Evolutionary conservation across 176 grass and related monocot genomes (phyloP).

Genomic region (Tillandsia fasciculata): DNA sequence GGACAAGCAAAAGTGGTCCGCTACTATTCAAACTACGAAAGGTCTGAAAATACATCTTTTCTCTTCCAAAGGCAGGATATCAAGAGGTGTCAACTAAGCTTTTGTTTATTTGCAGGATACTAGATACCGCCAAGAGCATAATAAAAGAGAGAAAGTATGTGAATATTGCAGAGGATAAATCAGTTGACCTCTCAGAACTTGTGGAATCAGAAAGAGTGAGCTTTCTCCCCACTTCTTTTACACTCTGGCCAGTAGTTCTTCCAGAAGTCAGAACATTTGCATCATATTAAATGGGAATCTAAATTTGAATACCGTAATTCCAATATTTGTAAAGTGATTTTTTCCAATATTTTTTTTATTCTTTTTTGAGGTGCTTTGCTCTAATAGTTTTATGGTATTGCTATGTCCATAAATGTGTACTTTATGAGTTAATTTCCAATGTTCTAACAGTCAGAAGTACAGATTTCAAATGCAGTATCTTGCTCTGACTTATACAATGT

Average conservation of each 20-base stretch:
- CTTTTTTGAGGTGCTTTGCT: not conserved
- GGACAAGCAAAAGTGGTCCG: conserved; percentile 94
- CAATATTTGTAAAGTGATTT: too few species aligned
- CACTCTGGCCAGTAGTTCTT: not conserved
- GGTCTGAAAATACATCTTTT: conserved; percentile 25
- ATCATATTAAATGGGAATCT: not conserved
- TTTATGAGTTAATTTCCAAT: not conserved
- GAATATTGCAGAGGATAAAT: conserved; percentile 74
- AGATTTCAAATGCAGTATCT: conserved; percentile 74
- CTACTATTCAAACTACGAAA: conserved; percentile 83
- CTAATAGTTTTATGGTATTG: not conserved
- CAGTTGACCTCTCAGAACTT: conserved; percentile 63
- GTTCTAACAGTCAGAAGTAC: conserved; percentile 23
- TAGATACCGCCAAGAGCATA: conserved; percentile 68
- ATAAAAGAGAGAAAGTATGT: conserved; percentile 76
- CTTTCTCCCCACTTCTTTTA: not conserved
- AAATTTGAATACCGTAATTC: not conserved
- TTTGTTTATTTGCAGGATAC: conserved; percentile 46
- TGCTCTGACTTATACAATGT: conserved; percentile 82
- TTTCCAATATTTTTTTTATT: too few species aligned
- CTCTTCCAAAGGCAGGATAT: not conserved
- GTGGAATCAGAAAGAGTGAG: conserved; percentile 75
- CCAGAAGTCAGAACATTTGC: not conserved
- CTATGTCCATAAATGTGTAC: not conserved
- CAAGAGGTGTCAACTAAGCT: conserved; percentile 20